Base-by-base conservation (phyloP, 106 monocot genomes). In the Vanilla planifolia region DNA sequence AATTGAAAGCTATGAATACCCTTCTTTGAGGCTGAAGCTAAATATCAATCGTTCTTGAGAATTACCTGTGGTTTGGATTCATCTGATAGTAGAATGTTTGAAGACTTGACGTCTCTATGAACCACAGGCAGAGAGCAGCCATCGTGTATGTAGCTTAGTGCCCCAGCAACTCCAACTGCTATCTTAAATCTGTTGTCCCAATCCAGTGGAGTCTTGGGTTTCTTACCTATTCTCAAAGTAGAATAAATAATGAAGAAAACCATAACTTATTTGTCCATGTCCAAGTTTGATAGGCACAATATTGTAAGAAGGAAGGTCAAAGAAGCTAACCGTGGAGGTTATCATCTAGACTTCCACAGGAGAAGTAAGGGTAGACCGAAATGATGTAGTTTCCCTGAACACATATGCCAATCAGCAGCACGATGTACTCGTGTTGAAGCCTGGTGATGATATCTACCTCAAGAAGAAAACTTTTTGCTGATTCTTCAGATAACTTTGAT, bases 61-160 rank as follows among this genome's bases (percentile, higher is more conserved):
- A 61, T 28, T 43, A 90, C 95, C 84, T 79, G 76, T 21, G 90
- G 74, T 28, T 84, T 80, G 36, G 69, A 81, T 29, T 96, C 77
- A 28, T 90, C 79, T 6, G 68, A 67, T 24, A 96, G 76, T 52
- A 96, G 95, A 50, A 96, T 87, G 62, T 96, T 96, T 5, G 90
- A 90, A 22, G 95, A 96, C 66, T 96, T 96, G 44, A 96, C 71
- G 58, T 96, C 95, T 79, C 95, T 74, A 59, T 96, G 95, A 62
- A 96, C 81, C 16, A 87, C 76, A 1, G 84, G 74, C 27, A 42
- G 61, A 39, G 75, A 52, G 17, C 67, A 64, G 28, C 59, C 73
- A 17, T 20, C 64, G 60, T 96, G 86, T 5, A 96, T 62, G 67
- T 90, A 87, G 58, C 36, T 74, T 27, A 96, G 51, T 26, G 80